These are phyloP conservation scores for Aspergillus sp. DNA, from an alignment of 2,329 filamentous ascomycete genomes.

Conservation along the genomic window DNA sequence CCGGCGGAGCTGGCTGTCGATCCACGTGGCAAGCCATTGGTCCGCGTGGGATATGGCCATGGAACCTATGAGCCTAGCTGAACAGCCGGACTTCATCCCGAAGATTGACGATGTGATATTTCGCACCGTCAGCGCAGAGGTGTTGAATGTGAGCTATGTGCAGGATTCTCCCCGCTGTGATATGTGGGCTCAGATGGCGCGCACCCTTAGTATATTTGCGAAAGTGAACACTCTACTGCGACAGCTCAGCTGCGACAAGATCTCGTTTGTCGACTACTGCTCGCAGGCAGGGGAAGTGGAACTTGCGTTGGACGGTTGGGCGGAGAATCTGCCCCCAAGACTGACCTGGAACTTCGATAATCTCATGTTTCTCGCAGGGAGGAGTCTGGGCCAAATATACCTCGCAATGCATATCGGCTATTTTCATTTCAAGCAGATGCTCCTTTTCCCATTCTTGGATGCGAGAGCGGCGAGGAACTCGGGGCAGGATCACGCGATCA, in stretches of 20 bases:
- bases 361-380: conserved; percentile 12
- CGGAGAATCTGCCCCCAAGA: conserved; percentile 10
- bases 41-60: conserved; percentile 21
- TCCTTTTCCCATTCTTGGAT: conserved; percentile 23
- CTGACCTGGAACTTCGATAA: conserved; percentile 17
- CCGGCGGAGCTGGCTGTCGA: conserved; percentile 21
- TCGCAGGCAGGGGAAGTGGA: conserved; percentile 12
- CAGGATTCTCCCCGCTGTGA: conserved; percentile 11
- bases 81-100: conserved; percentile 2
- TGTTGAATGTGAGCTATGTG: background rate
- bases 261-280: conserved; percentile 19
- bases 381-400: conserved; percentile 20
- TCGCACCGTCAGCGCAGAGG: conserved; percentile 10
- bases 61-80: conserved; percentile 12
- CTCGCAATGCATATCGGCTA: conserved; percentile 25
- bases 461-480: conserved; percentile 1
- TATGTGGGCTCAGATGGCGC: conserved; percentile 25
- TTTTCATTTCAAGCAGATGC: conserved; percentile 24
- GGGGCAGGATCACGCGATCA: background rate
- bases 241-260: conserved; percentile 15
- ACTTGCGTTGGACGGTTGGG: conserved; percentile 18
- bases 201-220: conserved; percentile 19
- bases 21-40: conserved; percentile 22
- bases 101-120: conserved; percentile 23
- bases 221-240: conserved; percentile 16